Conservation (phyloP, 495 filamentous ascomycete genomes). For the Daldinia vernicosa region DNA sequence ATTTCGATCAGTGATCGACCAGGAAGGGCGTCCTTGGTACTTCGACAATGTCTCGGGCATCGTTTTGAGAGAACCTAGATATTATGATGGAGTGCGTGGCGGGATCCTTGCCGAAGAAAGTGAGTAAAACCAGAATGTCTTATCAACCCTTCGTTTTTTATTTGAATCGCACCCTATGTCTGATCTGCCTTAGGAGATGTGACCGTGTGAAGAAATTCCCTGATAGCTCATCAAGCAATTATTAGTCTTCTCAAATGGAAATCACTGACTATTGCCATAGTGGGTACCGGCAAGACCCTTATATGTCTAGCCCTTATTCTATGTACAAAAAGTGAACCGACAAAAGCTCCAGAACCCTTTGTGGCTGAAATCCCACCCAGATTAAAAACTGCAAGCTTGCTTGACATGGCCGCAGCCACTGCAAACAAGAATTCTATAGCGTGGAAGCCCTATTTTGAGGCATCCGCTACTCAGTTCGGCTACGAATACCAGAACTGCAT, state of each 20-base stretch:
- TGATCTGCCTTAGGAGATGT: background rate
- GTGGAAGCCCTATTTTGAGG: constrained; percentile 70
- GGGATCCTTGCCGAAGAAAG: constrained; percentile 79
- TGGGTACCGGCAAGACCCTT: constrained; percentile 83
- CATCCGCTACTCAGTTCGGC: constrained; percentile 41
- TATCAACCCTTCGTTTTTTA: constrained; percentile 52
- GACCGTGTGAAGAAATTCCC: background rate
- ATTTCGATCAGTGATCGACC: constrained; percentile 64
- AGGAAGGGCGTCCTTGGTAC: constrained; percentile 71
- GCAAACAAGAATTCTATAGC: constrained; percentile 71
- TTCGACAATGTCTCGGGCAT: constrained; percentile 71
- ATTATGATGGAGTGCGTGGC: constrained; percentile 79
- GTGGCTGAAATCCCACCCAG: constrained; percentile 54
- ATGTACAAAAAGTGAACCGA: constrained; percentile 76
- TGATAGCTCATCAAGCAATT: constrained; percentile 49
- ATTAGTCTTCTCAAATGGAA: constrained; percentile 4
- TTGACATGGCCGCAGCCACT: constrained; percentile 76
- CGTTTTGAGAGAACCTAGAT: constrained; percentile 67
- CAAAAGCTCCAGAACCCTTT: constrained; percentile 62
- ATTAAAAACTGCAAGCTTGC: constrained; percentile 53
- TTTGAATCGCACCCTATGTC: background rate
- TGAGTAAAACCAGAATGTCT: constrained; percentile 21
- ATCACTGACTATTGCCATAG: constrained; percentile 31
- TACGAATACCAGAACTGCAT: constrained; percentile 61
- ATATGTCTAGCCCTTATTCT: constrained; percentile 86